Evolutionary conservation across 306 rosid species (phyloP).

Genomic region (Hippophae rhamnoides): DNA sequence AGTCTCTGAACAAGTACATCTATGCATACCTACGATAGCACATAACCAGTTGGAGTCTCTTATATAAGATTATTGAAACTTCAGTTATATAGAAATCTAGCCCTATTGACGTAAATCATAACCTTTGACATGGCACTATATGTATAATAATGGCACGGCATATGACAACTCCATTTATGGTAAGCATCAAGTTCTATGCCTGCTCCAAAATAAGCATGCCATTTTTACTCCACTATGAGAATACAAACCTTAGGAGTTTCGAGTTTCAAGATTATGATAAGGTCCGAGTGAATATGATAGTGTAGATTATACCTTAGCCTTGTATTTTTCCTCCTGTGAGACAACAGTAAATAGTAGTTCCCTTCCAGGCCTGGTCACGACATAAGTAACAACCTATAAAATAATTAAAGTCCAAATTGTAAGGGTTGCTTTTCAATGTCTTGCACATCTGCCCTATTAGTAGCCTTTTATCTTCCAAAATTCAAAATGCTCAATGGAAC

Average conservation of each 20-base stretch:
- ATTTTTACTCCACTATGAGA: neutral
- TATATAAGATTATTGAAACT: neutral
- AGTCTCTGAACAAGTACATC: constrained; percentile 92
- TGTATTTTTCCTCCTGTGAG: constrained; percentile 94
- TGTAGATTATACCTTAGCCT: constrained; percentile 61
- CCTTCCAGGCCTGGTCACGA: constrained; percentile 91
- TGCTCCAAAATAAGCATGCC: too few species aligned
- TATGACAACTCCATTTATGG: too few species aligned
- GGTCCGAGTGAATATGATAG: neutral
- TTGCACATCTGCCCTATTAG: neutral
- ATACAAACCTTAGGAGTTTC: neutral
- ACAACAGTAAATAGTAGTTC: constrained; percentile 90
- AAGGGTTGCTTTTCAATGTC: constrained; percentile 6
- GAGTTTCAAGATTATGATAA: neutral
- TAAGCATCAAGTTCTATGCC: too few species aligned
- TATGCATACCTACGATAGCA: constrained; percentile 64
- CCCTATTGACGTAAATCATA: too few species aligned
- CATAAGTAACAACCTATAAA: constrained; percentile 79
- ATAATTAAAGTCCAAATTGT: constrained; percentile 11
- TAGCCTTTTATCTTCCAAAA: neutral
- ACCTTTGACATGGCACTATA: too few species aligned
- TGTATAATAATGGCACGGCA: too few species aligned
- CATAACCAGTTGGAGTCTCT: neutral
- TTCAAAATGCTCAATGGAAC: neutral
- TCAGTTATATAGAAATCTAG: neutral